Evolutionary conservation across 129 eudicot species (phyloP), one percentile per base, ranked within the genome.

Genomic region (Logfia minima): DNA sequence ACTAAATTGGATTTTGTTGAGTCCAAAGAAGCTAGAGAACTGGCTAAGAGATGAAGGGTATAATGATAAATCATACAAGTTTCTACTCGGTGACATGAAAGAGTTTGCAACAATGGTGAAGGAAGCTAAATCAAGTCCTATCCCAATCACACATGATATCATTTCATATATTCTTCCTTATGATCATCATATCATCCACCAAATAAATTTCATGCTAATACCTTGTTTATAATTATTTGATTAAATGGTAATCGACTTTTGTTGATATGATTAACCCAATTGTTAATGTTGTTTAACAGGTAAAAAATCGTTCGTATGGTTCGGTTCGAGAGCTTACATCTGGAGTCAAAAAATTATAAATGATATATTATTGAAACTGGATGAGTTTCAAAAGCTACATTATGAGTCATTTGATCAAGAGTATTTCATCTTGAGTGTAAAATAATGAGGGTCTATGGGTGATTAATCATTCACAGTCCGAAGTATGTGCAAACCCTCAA

Each of bases 311-410:
- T 45, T 73, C 19, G 9, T 34, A 26, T 88, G 93, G 93, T 8
- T 24, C 5, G 90, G 93, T 53, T 72, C 88, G 8, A 81, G 87
- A 62, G 5, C 86, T 68, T 79, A 67, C 41, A 69, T 86, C 14
- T 72, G 66, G 82, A 88, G 86, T 31, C 75, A 83, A 5, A 83
- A 79, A 61, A 61, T 88, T 70, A 80, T 84, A 28, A 89, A 84
- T 63, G 88, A 89, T 68, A 86, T 89, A 79, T 60, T 86, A 11
- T 69, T 68, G 77, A 89, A 75, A 75, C 85, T 75, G 24, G 81
- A 84, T 14, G 86, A 86, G 70, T 87, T 85, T 68, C 89, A 76
- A 1, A 85, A 84, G 75, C 78, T 79, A 51, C 56, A 51, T 16
- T 85, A 75, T 0, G 80, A 82, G 70, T 83, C 86, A 9, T 24